These are phyloP conservation scores for Pharus latifolius DNA, from an alignment of 176 grass and related monocot genomes.

Conservation along the genomic window DNA sequence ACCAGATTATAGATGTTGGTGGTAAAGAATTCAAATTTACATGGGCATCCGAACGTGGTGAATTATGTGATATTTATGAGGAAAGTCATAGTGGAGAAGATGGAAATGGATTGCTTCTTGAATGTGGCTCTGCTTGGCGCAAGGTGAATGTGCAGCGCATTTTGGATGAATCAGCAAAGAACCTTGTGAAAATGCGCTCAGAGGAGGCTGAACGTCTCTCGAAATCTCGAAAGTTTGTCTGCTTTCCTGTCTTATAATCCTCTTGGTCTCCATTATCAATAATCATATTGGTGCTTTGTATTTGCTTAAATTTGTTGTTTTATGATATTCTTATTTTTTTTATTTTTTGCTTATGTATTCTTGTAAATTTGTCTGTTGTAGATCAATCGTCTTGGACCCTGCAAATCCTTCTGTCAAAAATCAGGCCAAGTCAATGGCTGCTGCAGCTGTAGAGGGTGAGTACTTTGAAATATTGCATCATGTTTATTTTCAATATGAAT, in stretches of 20 bases:
- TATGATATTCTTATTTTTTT: slow-evolving; percentile 6
- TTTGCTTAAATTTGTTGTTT: not conserved
- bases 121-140: slow-evolving; percentile 77
- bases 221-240: slow-evolving; percentile 90
- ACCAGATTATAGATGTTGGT: slow-evolving; percentile 81
- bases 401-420: slow-evolving; percentile 93
- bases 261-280: slow-evolving; percentile 20
- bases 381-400: slow-evolving; percentile 83
- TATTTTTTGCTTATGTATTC: not conserved
- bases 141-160: slow-evolving; percentile 91
- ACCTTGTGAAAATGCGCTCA: slow-evolving; percentile 91
- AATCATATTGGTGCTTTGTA: not conserved
- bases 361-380: slow-evolving; percentile 28
- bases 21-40: slow-evolving; percentile 88
- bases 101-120: slow-evolving; percentile 81
- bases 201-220: slow-evolving; percentile 84
- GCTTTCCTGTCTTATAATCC: slow-evolving; percentile 31
- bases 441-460: slow-evolving; percentile 78
- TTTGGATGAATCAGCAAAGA: slow-evolving; percentile 94
- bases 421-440: slow-evolving; percentile 92
- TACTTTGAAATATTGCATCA: slow-evolving; percentile 21
- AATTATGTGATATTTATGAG: slow-evolving; percentile 97
- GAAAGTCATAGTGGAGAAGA: slow-evolving; percentile 62
- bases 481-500: slow-evolving; percentile 18
- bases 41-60: slow-evolving; percentile 56